phyloP scores from a whole-genome alignment of 768 basidiomycete genomes.

The Inosperma sp. region DNA sequence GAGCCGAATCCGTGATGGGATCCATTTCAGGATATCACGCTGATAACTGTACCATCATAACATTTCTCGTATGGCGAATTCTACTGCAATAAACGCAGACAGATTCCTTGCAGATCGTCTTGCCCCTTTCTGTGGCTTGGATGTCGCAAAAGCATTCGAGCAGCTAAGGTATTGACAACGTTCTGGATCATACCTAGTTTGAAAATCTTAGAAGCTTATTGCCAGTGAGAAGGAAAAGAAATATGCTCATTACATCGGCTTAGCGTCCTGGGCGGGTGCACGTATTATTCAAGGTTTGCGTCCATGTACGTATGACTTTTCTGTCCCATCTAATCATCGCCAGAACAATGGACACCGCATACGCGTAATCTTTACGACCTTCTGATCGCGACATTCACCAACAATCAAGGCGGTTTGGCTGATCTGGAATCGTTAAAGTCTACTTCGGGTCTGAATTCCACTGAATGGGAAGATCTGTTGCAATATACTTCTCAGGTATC shows the following conservation, averaged over 20 bases:
- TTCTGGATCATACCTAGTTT: not conserved
- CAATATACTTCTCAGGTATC: conserved; percentile 71
- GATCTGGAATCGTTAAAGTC: conserved; percentile 52
- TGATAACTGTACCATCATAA: too few species aligned
- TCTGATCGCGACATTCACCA: conserved; percentile 63
- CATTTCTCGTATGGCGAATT: conserved; percentile 27
- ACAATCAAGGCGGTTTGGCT: conserved; percentile 46
- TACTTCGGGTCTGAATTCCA: conserved; percentile 47
- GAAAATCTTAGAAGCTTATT: conserved; percentile 10
- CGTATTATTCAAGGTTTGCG: conserved; percentile 63
- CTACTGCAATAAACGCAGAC: conserved; percentile 39
- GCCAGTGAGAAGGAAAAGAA: conserved; percentile 67
- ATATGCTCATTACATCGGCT: conserved; percentile 67
- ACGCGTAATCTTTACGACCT: conserved; percentile 67
- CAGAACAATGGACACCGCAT: conserved; percentile 74
- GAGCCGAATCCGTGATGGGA: too few species aligned
- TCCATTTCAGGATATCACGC: too few species aligned
- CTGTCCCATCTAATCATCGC: not conserved
- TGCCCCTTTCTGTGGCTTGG: conserved; percentile 71
- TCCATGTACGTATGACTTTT: not conserved
- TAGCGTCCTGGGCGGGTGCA: conserved; percentile 81
- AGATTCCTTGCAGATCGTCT: conserved; percentile 72
- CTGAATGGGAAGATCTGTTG: conserved; percentile 66
- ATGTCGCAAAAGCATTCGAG: conserved; percentile 63
- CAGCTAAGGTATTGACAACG: conserved; percentile 49